These are phyloP conservation scores for Cystobasidium sp. DNA, from an alignment of 1,284 basidiomycete species.

Conservation along the genomic window DNA sequence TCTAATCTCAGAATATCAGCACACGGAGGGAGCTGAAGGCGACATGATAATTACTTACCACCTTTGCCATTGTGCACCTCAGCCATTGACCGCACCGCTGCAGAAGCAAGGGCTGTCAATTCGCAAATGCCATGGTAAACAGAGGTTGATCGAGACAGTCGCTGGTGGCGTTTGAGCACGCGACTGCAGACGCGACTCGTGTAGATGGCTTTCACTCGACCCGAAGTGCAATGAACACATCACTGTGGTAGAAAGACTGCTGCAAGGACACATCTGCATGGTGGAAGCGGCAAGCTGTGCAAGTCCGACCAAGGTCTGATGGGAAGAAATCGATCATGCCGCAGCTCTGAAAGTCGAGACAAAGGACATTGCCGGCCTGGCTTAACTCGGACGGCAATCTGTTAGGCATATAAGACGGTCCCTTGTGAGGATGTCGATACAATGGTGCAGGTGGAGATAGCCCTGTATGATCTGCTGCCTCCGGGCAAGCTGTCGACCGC, in stretches of 20 bases:
- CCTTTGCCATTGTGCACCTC: slow-evolving; percentile 6
- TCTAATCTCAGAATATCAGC: neutral
- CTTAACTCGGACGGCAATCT: neutral
- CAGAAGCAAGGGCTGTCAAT: neutral
- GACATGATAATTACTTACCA: neutral
- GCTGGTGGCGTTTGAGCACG: slow-evolving; percentile 17
- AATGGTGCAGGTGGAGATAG: slow-evolving; percentile 35
- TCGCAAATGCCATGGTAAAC: slow-evolving; percentile 5
- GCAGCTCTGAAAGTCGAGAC: no score
- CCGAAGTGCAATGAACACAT: no score
- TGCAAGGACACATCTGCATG: no score
- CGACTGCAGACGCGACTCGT: slow-evolving; percentile 4
- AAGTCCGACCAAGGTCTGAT: no score
- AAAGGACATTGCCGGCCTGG: no score
- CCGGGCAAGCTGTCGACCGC: slow-evolving; percentile 26
- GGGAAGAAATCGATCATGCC: no score
- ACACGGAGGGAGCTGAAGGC: neutral
- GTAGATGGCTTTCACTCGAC: neutral
- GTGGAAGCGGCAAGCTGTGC: no score
- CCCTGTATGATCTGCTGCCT: slow-evolving; percentile 42
- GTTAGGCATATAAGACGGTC: neutral
- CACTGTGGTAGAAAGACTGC: no score
- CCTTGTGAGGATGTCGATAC: neutral
- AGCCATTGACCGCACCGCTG: neutral
- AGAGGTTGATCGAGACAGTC: neutral